Conservation (phyloP, 495 filamentous ascomycete species). For the Lasiosphaeria ovina region DNA sequence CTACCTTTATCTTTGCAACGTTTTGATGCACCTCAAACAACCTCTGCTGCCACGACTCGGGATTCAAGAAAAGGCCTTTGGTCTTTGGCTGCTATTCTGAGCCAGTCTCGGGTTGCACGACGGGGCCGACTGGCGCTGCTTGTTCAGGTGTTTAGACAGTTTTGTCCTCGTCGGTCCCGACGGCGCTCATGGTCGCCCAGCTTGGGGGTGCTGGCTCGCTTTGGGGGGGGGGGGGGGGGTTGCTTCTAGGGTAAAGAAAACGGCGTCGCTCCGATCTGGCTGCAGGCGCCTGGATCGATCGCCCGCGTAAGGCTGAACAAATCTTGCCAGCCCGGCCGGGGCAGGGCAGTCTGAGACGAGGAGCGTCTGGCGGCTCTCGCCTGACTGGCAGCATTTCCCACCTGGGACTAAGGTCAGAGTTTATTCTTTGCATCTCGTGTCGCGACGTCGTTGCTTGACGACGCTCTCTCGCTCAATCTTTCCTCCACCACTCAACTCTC, state of each 20-base stretch:
- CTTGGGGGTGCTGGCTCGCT: not conserved
- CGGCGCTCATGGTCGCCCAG: not conserved
- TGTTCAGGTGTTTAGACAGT: not conserved
- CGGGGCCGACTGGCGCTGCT: constrained; percentile 7
- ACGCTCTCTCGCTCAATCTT: too few species aligned
- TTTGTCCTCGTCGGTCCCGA: constrained; percentile 23
- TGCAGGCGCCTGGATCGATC: constrained; percentile 4
- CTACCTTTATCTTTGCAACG: not conserved
- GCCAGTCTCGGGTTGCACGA: constrained; percentile 18
- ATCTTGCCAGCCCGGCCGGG: not conserved
- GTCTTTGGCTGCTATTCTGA: constrained; percentile 15
- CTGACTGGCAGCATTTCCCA: not conserved
- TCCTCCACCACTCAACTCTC: too few species aligned
- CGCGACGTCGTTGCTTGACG: too few species aligned
- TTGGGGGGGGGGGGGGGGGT: not conserved
- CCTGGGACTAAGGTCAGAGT: too few species aligned
- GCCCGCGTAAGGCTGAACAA: constrained; percentile 3
- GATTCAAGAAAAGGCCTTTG: constrained; percentile 1
- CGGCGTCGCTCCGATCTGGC: not conserved
- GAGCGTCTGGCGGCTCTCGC: not conserved
- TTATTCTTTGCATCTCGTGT: too few species aligned
- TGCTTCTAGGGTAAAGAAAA: not conserved
- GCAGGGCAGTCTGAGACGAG: not conserved
- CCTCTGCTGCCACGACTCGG: constrained; percentile 1
- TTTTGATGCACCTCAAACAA: not conserved